A percentile compares a stretch with the other conserved stretches of the same genome.
Conservation (phyloP, 345 rosid genomes). For the Adansonia digitata region DNA sequence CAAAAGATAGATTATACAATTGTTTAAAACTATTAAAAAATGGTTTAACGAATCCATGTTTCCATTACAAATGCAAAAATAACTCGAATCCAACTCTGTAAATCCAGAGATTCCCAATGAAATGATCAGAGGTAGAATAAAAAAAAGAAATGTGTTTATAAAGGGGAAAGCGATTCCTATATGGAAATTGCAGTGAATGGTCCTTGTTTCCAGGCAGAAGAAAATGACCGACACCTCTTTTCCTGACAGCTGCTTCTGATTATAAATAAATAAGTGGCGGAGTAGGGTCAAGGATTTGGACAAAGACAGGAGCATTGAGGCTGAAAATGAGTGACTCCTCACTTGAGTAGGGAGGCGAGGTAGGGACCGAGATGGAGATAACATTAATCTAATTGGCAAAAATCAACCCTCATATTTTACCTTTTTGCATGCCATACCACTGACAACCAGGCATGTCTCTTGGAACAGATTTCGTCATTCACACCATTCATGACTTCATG, state of each 20-base stretch:
- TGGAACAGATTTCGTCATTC: background rate
- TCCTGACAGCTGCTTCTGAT: background rate
- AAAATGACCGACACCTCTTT: constrained; percentile 34
- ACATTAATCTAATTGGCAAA: constrained; percentile 2
- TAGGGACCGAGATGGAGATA: background rate
- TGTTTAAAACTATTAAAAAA: constrained; percentile 15
- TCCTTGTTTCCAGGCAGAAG: constrained; percentile 11
- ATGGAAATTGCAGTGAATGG: constrained; percentile 22
- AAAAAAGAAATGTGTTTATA: constrained; percentile 8
- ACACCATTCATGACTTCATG: background rate
- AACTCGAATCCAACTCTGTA: constrained; percentile 13
- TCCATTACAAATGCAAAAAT: constrained; percentile 12
- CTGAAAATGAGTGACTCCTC: constrained; percentile 24
- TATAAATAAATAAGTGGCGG: background rate
- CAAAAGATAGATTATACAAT: constrained; percentile 4
- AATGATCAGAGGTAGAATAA: constrained; percentile 13
- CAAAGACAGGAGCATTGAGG: constrained; percentile 25
- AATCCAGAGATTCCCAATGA: constrained; percentile 27
- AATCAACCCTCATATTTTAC: constrained; percentile 15
- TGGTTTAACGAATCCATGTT: constrained; percentile 15
- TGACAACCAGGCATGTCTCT: too few relatives aligned
- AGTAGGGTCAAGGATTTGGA: constrained; percentile 13
- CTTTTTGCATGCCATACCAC: constrained; percentile 19
- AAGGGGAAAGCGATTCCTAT: constrained; percentile 28
- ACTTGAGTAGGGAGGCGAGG: constrained; percentile 13